Percentiles rank a stretch among this genome's conserved stretches.
phyloP scores from a whole-genome alignment of 139 green algal genomes.

The Zygnema cylindricum region DNA sequence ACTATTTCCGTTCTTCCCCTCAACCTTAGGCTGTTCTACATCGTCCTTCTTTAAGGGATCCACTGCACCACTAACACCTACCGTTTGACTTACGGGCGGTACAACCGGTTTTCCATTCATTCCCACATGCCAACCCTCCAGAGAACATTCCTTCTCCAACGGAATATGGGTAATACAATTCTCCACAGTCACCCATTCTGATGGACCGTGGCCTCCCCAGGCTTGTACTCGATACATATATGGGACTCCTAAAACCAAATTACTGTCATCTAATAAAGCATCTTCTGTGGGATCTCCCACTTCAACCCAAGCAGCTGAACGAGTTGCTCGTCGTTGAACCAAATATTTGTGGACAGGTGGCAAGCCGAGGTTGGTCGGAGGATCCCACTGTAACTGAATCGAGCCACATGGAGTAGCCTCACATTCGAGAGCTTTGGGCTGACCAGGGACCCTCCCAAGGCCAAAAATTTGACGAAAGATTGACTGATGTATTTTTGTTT shows the following conservation, averaged over 20 bases:
- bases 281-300: constrained; percentile 35
- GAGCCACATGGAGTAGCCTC: not conserved
- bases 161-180: not conserved
- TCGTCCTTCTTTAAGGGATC: not conserved
- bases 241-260: not conserved
- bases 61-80: not conserved
- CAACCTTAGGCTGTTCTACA: not conserved
- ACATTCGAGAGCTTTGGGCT: constrained; percentile 8
- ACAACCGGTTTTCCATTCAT: not conserved
- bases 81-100: not conserved
- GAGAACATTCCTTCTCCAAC: not conserved
- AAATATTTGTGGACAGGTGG: constrained; percentile 60
- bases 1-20: not conserved
- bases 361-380: constrained; percentile 14
- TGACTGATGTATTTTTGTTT: constrained; percentile 28
- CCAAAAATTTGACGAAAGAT: constrained; percentile 56
- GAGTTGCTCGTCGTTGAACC: constrained; percentile 38
- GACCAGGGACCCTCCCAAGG: constrained; percentile 37
- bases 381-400: constrained; percentile 48
- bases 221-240: constrained; percentile 56
- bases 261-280: constrained; percentile 43
- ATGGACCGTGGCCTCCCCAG: constrained; percentile 51
- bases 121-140: not conserved
- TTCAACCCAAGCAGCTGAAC: constrained; percentile 16
- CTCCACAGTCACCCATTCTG: constrained; percentile 31